Percentiles rank a stretch among this genome's conserved stretches.
These are phyloP conservation scores for Papiliotrema nemorosa DNA, from an alignment of 1,284 basidiomycete genomes.

Conservation along the genomic window DNA sequence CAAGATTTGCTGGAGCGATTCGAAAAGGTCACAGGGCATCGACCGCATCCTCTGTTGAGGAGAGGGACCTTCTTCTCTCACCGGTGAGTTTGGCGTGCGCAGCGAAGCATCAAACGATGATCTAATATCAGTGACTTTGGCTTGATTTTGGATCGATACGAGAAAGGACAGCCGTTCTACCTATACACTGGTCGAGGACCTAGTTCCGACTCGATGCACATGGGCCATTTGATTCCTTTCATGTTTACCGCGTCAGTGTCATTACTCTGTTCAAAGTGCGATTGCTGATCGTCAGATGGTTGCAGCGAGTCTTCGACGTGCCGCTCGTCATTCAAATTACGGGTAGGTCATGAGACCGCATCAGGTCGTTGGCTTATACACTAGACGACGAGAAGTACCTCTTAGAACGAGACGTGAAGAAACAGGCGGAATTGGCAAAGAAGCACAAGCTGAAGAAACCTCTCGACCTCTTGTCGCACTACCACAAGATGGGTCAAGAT, in stretches of 20 bases:
- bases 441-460: constrained; percentile 46
- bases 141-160: constrained; percentile 89
- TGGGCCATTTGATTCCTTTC: constrained; percentile 97
- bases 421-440: constrained; percentile 45
- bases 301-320: constrained; percentile 94
- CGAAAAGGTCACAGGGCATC: constrained; percentile 82
- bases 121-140: constrained; percentile 71
- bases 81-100: no score
- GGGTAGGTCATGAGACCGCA: constrained; percentile 52
- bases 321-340: constrained; percentile 94
- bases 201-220: constrained; percentile 93
- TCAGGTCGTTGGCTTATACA: neutral
- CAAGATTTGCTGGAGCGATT: constrained; percentile 78
- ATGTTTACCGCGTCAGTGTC: constrained; percentile 83
- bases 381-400: constrained; percentile 98
- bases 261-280: neutral
- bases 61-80: constrained; percentile 98
- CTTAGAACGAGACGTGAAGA: constrained; percentile 76
- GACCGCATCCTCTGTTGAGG: constrained; percentile 85
- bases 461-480: constrained; percentile 65
- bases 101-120: neutral
- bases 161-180: constrained; percentile 96
- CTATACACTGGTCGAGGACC: constrained; percentile 97
- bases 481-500: constrained; percentile 73
- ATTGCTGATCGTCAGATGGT: constrained; percentile 62